Percentiles rank a stretch among this genome's conserved stretches.
These are phyloP conservation scores for Aureobasidium pullulans DNA, from an alignment of 2,329 filamentous ascomycete genomes.

Conservation along the genomic window DNA sequence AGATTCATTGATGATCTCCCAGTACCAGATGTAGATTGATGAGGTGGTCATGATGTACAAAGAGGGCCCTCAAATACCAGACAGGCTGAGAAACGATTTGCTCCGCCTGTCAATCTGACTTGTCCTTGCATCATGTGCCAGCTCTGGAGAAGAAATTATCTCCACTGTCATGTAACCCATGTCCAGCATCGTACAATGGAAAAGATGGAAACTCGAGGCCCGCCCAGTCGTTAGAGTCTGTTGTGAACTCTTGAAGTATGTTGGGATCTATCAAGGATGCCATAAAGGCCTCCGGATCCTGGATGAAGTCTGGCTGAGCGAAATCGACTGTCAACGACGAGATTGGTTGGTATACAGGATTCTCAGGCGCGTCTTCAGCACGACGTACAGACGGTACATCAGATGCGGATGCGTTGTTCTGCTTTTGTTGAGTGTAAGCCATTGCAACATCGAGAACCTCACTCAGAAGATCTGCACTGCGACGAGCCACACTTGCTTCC, in stretches of 20 bases:
- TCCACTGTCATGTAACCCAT: neutral
- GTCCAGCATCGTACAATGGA: neutral
- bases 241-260: slow-evolving; percentile 8
- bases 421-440: neutral
- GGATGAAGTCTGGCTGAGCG: neutral
- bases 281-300: slow-evolving; percentile 3
- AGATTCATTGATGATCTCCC: neutral
- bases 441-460: slow-evolving; percentile 24
- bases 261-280: slow-evolving; percentile 9
- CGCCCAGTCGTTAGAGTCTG: neutral
- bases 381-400: no score
- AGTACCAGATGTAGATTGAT: neutral
- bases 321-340: no score
- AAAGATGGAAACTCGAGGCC: neutral
- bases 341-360: neutral
- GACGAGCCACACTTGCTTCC: slow-evolving; percentile 25
- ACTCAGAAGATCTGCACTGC: slow-evolving; percentile 26
- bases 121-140: neutral
- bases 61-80: no score
- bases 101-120: neutral
- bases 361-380: no score
- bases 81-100: no score
- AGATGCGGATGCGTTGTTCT: neutral
- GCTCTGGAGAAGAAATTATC: neutral
- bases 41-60: neutral